These are phyloP conservation scores for Rhynchospora breviuscula DNA, from an alignment of 176 grass and related monocot species.

Conservation along the genomic window DNA sequence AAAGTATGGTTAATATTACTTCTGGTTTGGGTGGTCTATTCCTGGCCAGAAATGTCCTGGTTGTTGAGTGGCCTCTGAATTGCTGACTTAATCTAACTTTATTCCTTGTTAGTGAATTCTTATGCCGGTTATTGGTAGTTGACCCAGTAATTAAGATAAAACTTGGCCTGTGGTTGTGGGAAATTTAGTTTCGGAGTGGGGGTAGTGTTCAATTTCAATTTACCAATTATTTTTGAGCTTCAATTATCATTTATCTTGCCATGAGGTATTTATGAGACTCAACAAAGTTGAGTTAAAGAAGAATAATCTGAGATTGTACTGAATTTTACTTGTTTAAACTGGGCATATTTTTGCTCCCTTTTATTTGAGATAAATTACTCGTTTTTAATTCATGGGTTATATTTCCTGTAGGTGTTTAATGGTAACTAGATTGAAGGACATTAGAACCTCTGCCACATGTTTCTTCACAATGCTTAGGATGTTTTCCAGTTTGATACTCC, in stretches of 20 bases:
- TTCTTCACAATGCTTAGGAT: slow-evolving; percentile 20
- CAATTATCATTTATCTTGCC: neutral
- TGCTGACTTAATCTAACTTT: neutral
- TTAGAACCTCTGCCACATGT: neutral
- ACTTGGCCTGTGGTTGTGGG: neutral
- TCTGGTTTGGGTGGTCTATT: slow-evolving; percentile 1
- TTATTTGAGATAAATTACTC: neutral
- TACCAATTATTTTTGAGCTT: no score
- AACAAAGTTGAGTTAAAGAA: neutral
- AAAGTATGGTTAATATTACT: neutral
- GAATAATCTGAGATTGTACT: neutral
- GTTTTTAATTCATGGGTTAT: neutral
- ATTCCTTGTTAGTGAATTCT: neutral
- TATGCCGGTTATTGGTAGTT: neutral
- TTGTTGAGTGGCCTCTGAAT: neutral
- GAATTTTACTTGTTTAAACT: neutral
- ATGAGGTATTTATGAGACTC: neutral
- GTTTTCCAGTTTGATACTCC: neutral
- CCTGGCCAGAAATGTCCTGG: neutral
- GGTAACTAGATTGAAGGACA: neutral
- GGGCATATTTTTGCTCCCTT: neutral
- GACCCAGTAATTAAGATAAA: neutral
- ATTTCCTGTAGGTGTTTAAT: slow-evolving; percentile 24
- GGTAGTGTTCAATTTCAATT: neutral
- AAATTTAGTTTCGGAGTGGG: neutral